Base-by-base conservation (phyloP, 2,329 filamentous ascomycete species). In the Clarireedia homoeocarpa region DNA sequence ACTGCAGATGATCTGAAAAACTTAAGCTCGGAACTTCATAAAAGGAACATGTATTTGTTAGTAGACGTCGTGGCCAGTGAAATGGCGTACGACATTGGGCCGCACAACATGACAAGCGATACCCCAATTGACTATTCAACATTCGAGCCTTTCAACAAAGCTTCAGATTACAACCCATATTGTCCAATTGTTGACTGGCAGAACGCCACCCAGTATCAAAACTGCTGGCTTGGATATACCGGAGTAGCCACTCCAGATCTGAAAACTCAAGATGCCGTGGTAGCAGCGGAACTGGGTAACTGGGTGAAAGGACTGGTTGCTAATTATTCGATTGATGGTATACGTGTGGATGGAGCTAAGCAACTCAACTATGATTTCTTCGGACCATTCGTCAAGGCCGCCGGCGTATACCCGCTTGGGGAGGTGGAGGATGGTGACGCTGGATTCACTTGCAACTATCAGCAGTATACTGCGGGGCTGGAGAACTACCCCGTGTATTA, bases 331-430 rank as follows among this genome's bases (percentile, higher is more conserved):
- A 59, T 74, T 48, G 76, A 79, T 60, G 76, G 76, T 5, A 65
- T 78, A 12, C 75, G 77, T 30, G 67, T 79, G 34, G 76, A 79
- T 60, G 75, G 73, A 17, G 73, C 72, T 15, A 72, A 74, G 58
- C 70, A 78, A 56, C 70, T 77, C 27, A 66, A 73, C 24, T 71
- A 69, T 58, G 72, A 72, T 17, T 85, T 83, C 67, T 83, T 81
- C 74, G 69, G 77, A 0, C 68, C 62, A 0, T 85, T 84, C 60
- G 71, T 75, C 20, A 59, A 71, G 2, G 76, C 78, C 0, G 73
- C 80, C 0, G 81, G 79, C 4, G 77, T 84, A 2, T 85, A 81
- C 67, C 73, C 75, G 3, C 72, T 84, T n/a, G 82, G 83, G 4
- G 83, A 86, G 63, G 81, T 85, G 3, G 77, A 75, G 44, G 71